phyloP scores from a whole-genome alignment of 2,329 filamentous ascomycete species.

The Cadophora gregata region DNA sequence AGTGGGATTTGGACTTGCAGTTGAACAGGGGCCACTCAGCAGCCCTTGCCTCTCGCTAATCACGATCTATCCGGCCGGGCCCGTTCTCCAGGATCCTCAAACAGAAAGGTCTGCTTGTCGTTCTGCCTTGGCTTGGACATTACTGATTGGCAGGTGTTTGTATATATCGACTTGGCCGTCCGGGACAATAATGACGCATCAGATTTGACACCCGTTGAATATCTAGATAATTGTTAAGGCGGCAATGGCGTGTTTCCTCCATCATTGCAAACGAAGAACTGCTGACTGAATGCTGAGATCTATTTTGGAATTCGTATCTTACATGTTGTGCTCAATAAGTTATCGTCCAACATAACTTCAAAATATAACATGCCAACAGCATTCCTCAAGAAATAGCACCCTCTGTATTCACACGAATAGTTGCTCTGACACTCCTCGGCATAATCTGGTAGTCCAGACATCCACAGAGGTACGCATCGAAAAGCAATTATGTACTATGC shows the following conservation, averaged over 20 bases:
- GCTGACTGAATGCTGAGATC: not conserved
- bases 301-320: not conserved
- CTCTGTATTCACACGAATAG: too few relatives aligned
- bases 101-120: constrained; percentile 6
- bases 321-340: not conserved
- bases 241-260: not conserved
- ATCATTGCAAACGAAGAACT: not conserved
- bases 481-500: not conserved
- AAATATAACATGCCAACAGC: not conserved
- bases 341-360: not conserved
- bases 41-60: constrained; percentile 28
- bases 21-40: constrained; percentile 17
- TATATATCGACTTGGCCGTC: not conserved
- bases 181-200: not conserved
- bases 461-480: too few relatives aligned
- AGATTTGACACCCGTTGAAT: not conserved
- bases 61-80: constrained; percentile 15
- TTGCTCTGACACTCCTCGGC: too few relatives aligned
- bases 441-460: too few relatives aligned
- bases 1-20: constrained; percentile 18
- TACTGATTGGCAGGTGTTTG: not conserved
- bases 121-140: not conserved
- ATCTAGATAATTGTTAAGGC: not conserved
- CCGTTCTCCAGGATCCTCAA: not conserved
- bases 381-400: not conserved